Evolutionary conservation across 768 basidiomycete species (phyloP).

Genomic region (Paxillus involutus): DNA sequence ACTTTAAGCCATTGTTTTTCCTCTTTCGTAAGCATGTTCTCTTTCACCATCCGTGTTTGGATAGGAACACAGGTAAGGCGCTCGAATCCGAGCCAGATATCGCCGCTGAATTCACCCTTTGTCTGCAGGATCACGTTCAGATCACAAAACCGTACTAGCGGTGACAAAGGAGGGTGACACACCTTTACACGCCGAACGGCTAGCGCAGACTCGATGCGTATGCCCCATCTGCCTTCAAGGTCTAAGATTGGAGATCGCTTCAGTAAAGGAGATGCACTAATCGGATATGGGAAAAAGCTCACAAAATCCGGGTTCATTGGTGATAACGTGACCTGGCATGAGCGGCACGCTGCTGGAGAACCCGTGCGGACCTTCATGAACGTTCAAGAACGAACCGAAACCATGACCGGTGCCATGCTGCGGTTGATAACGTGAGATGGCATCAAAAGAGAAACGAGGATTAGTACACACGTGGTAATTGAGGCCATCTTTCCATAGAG

Average conservation of each 20-base stretch:
- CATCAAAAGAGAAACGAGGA: constrained; percentile 4
- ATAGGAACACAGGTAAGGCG: constrained; percentile 94
- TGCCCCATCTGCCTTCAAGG: constrained; percentile 78
- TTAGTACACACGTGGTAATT: constrained; percentile 69
- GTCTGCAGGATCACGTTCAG: constrained; percentile 44
- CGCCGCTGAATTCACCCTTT: constrained; percentile 66
- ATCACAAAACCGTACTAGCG: constrained; percentile 6
- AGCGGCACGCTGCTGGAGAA: constrained; percentile 72
- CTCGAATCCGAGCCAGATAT: constrained; percentile 88
- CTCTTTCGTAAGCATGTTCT: constrained; percentile 77
- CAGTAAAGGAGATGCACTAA: constrained; percentile 14
- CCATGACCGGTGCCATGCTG: constrained; percentile 94
- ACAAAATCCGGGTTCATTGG: constrained; percentile 96
- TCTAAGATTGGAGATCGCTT: constrained; percentile 42
- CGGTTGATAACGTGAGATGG: constrained; percentile 18
- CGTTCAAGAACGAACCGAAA: constrained; percentile 82
- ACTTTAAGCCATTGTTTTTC: constrained; percentile 88
- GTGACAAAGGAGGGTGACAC: constrained; percentile 10
- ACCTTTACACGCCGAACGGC: constrained; percentile 63
- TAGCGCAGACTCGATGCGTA: constrained; percentile 89
- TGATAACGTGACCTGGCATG: constrained; percentile 84
- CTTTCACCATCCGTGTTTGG: constrained; percentile 86
- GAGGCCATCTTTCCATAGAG: constrained; percentile 83
- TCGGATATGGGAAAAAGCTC: constrained; percentile 31
- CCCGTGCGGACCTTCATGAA: constrained; percentile 82